A percentile compares a stretch with the other conserved stretches of the same genome.
phyloP scores from a whole-genome alignment of 208 protist genomes.

The Phytomonas francai region DNA sequence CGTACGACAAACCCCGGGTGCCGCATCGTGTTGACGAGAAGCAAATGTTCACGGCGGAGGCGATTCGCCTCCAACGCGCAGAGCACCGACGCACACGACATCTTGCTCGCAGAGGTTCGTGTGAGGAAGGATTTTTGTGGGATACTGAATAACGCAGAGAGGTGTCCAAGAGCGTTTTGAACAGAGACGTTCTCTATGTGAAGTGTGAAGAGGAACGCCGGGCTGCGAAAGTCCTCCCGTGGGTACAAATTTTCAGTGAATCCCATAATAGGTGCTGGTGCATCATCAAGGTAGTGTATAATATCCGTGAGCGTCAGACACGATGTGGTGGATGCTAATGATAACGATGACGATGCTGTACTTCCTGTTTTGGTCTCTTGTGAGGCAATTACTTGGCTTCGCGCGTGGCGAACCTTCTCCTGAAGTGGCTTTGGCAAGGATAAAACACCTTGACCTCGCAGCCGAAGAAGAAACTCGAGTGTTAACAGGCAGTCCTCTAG shows the following conservation, averaged over 20 bases:
- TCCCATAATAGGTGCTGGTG: slow-evolving; percentile 55
- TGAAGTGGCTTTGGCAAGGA: slow-evolving; percentile 29
- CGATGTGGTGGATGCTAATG: neutral
- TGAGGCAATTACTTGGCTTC: slow-evolving; percentile 2
- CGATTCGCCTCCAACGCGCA: slow-evolving; percentile 54
- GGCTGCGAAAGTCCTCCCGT: slow-evolving; percentile 7
- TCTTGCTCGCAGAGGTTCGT: slow-evolving; percentile 65
- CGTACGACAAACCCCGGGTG: slow-evolving; percentile 82
- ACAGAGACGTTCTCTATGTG: slow-evolving; percentile 76
- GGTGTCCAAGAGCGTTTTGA: slow-evolving; percentile 72
- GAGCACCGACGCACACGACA: slow-evolving; percentile 60
- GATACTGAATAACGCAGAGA: slow-evolving; percentile 57
- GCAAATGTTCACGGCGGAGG: slow-evolving; percentile 54
- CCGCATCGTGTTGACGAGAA: slow-evolving; percentile 82
- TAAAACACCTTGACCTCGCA: slow-evolving; percentile 39
- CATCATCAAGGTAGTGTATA: slow-evolving; percentile 52
- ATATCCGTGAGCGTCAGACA: slow-evolving; percentile 46
- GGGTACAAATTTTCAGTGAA: slow-evolving; percentile 32
- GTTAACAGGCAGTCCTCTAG: slow-evolving; percentile 36
- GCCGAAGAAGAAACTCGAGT: slow-evolving; percentile 47
- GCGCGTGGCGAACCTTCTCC: slow-evolving; percentile 13
- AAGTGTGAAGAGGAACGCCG: slow-evolving; percentile 75
- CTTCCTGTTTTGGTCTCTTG: neutral
- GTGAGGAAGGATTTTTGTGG: slow-evolving; percentile 53
- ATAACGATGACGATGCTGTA: neutral